Evolutionary conservation across 176 grass and related monocot genomes (phyloP).

Genomic region (Alopecurus myosuroides): DNA sequence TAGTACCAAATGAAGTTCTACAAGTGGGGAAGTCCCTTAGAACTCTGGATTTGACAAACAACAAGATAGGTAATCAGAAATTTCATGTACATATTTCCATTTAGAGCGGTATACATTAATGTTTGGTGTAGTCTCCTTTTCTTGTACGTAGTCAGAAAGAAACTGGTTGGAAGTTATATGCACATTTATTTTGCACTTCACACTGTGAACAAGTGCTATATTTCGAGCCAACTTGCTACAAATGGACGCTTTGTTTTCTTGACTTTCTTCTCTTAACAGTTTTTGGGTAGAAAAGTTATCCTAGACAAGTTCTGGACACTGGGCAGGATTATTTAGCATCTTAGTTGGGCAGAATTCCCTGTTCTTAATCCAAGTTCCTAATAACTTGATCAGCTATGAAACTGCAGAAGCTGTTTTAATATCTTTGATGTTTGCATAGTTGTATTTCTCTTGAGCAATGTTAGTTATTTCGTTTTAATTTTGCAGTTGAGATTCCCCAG

Average conservation of each 20-base stretch:
- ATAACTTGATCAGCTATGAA: neutral
- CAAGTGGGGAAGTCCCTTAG: conserved; percentile 79
- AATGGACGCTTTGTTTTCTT: neutral
- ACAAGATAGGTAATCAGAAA: conserved; percentile 73
- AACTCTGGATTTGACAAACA: conserved; percentile 96
- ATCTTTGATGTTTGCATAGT: conserved; percentile 9
- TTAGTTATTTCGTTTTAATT: conserved; percentile 23
- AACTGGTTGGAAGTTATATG: neutral
- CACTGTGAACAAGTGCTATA: neutral
- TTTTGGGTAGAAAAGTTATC: neutral
- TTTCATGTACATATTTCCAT: conserved; percentile 1
- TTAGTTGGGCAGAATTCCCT: neutral
- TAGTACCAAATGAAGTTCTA: conserved; percentile 82
- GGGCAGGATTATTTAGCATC: neutral
- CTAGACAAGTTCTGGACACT: too few relatives aligned
- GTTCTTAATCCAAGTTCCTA: neutral
- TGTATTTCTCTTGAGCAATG: conserved; percentile 9
- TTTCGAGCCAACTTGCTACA: neutral
- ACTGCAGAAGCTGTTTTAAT: neutral
- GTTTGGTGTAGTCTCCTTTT: conserved; percentile 3
- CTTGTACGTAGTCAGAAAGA: neutral
- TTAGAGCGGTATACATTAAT: neutral
- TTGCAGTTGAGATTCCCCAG: conserved; percentile 67
- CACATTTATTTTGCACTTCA: neutral
- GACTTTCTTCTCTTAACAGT: neutral